Conservation (phyloP, 345 rosid species). For the Syzygium jambos region DNA sequence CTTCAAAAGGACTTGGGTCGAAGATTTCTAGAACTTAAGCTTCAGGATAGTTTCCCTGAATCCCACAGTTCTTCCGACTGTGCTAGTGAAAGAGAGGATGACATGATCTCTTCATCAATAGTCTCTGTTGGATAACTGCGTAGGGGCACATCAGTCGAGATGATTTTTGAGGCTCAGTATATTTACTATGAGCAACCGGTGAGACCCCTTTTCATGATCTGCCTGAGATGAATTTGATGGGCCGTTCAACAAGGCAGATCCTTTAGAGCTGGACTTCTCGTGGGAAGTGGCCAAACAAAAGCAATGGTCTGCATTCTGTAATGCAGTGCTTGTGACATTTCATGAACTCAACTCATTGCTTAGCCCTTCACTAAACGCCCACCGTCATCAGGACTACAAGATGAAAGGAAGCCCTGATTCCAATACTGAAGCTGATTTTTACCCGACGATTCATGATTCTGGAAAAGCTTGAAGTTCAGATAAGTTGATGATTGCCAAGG, state of each 20-base stretch:
- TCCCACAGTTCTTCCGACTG: not conserved
- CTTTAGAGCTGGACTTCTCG: not conserved
- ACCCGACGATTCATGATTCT: not conserved
- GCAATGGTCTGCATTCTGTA: not conserved
- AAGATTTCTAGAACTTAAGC: constrained; percentile 20
- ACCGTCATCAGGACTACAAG: not conserved
- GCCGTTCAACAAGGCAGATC: not conserved
- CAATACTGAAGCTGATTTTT: not conserved
- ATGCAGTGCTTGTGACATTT: not conserved
- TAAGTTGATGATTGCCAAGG: not conserved
- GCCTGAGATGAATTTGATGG: not conserved
- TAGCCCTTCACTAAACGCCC: not conserved
- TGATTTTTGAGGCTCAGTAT: not conserved
- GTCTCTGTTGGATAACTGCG: not conserved
- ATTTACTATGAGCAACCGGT: not conserved
- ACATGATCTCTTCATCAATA: not conserved
- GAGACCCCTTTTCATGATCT: not conserved
- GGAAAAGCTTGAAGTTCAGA: not conserved
- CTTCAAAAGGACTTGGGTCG: constrained; percentile 29
- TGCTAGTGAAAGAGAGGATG: not conserved
- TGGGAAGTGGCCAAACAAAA: not conserved
- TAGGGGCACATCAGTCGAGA: not conserved
- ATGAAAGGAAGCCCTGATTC: not conserved
- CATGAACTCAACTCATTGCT: not conserved
- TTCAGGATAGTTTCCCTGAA: constrained; percentile 1